Evolutionary conservation across 148 eudicot genomes (phyloP).

Genomic region (Chenopodium suecicum): DNA sequence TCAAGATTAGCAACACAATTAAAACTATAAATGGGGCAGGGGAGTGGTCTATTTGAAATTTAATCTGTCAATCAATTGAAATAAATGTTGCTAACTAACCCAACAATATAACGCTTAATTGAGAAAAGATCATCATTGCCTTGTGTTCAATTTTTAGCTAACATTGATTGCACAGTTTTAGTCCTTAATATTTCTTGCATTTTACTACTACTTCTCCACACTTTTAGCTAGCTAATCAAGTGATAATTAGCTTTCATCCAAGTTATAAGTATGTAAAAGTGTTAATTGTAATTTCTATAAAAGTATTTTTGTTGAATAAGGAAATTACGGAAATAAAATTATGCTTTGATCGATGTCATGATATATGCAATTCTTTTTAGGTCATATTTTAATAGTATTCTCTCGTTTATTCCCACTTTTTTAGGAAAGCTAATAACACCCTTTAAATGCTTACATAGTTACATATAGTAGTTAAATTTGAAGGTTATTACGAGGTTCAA

Average conservation of each 20-base stretch:
- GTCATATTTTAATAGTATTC: no score
- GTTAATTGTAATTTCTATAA: no score
- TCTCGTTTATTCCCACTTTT: no score
- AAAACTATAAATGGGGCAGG: not conserved
- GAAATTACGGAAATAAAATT: no score
- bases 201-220: slow-evolving; percentile 14
- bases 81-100: slow-evolving; percentile 21
- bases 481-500: no score
- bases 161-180: slow-evolving; percentile 17
- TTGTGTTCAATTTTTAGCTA: slow-evolving; percentile 1
- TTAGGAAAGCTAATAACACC: no score
- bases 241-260: not conserved
- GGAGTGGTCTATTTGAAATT: not conserved
- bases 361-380: no score
- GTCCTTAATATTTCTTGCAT: slow-evolving; percentile 10
- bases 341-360: no score
- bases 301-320: no score
- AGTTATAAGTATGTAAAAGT: not conserved
- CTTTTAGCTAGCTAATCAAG: not conserved
- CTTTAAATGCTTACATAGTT: no score
- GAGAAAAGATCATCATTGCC: slow-evolving; percentile 14
- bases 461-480: no score
- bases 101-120: slow-evolving; percentile 28
- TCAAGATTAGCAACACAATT: not conserved
- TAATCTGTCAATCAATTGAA: slow-evolving; percentile 7